Evolutionary conservation across 345 rosid species (phyloP), one percentile per base, ranked within the genome.

Genomic region (Euphorbia peplus): DNA sequence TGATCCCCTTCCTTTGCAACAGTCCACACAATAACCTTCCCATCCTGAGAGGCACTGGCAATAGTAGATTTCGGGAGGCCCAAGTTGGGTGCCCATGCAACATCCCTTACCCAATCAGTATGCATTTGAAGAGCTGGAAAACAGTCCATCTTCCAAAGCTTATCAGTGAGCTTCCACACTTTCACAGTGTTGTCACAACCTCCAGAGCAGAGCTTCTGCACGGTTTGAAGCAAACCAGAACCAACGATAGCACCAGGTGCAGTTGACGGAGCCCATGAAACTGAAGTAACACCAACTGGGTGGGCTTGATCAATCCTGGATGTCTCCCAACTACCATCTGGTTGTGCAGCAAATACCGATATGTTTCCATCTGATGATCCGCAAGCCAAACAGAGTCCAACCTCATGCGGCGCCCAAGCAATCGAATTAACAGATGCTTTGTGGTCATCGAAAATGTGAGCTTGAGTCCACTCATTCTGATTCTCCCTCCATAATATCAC

Each of bases 111-210:
- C 69, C 69, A 64, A 44, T 71, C 75, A 18, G 69, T 55, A 47
- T 71, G 75, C 75, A 71, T 64, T 64, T 71, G 75, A 41, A 71
- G 75, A 54, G 75, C 75, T 26, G 75, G 75, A 56, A 71, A 71
- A 21, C 75, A 71, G 48, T 71, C 75, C 69, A 71, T 54, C 69
- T 64, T 71, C 75, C 75, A 71, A 19, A 5, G 44, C 22, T 69
- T 69, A n/a, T 64, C 56, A 58, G 28, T 55, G 22, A 71, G 75
- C 63, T 71, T 71, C 75, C 75, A 71, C 68, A 71, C 69, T 64
- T 63, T 71, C 47, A 71, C 75, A 15, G 69, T 64, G 47, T 64
- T 71, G 63, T 71, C 75, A 44, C 75, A 71, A 64, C 75, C 75
- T 0, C 75, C 75, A 0, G 75, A 71, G 63, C 75, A 71, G 30